Percentiles rank a stretch among this genome's conserved stretches.
These are phyloP conservation scores for Candida glucosophila DNA, from an alignment of 1,139 yeast genomes.

Conservation along the genomic window DNA sequence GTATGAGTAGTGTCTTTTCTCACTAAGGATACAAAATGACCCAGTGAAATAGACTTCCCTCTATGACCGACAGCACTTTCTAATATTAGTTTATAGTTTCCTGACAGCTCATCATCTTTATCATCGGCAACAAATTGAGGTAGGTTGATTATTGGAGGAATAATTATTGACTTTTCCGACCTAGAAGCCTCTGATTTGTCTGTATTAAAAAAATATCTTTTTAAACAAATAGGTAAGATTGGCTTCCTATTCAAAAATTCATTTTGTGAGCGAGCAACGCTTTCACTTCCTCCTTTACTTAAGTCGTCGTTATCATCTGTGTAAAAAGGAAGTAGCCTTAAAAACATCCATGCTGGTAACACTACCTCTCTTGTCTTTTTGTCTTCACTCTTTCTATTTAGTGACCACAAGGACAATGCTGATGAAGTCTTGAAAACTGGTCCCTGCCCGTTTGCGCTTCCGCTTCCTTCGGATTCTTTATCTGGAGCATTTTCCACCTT, in stretches of 20 bases:
- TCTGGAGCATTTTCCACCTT: no score
- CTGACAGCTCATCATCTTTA: slow-evolving; percentile 29
- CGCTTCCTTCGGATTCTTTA: no score
- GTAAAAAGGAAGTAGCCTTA: slow-evolving; percentile 68
- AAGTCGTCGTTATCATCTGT: slow-evolving; percentile 53
- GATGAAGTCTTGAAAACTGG: slow-evolving; percentile 22
- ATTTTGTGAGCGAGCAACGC: slow-evolving; percentile 25
- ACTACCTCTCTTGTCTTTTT: slow-evolving; percentile 43
- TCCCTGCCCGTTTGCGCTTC: no score
- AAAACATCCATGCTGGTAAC: slow-evolving; percentile 81
- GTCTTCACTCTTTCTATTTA: slow-evolving; percentile 13
- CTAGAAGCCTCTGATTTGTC: slow-evolving; percentile 38
- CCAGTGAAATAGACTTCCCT: slow-evolving; percentile 54
- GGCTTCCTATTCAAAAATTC: slow-evolving; percentile 53
- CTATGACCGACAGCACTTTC: slow-evolving; percentile 76
- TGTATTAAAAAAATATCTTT: slow-evolving; percentile 51
- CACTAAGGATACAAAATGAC: slow-evolving; percentile 62
- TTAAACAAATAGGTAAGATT: slow-evolving; percentile 64
- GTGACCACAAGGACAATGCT: slow-evolving; percentile 38
- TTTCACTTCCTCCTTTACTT: no score
- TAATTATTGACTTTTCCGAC: slow-evolving; percentile 48
- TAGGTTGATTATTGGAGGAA: slow-evolving; percentile 61
- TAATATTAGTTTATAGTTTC: slow-evolving; percentile 55
- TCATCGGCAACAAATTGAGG: slow-evolving; percentile 77
- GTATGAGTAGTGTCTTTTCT: slow-evolving; percentile 28